Evolutionary conservation across 148 eudicot genomes (phyloP).

Genomic region (Rhododendron henanense): DNA sequence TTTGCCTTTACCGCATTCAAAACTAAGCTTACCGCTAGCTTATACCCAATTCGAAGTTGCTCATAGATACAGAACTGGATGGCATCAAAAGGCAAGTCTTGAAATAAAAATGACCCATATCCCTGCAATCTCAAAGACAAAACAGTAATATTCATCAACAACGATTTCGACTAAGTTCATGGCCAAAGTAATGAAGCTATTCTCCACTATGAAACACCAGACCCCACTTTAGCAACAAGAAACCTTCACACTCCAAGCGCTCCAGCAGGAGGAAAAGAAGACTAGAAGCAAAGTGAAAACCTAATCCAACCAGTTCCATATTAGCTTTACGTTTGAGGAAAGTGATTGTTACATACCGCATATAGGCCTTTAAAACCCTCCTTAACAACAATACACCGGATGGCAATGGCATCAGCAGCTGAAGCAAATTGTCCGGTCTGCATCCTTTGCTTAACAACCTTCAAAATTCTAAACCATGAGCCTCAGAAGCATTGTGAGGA

Average conservation of each 20-base stretch:
- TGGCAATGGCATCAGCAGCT: constrained; percentile 24
- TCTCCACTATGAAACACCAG: background rate
- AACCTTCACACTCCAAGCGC: background rate
- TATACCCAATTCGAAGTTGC: constrained; percentile 84
- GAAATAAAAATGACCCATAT: constrained; percentile 79
- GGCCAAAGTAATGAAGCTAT: background rate
- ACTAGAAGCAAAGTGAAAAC: constrained; percentile 1
- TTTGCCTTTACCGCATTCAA: constrained; percentile 5
- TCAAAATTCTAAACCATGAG: constrained; percentile 4
- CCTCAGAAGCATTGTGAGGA: constrained; percentile 2
- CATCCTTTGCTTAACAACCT: constrained; percentile 96
- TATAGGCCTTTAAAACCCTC: constrained; percentile 85
- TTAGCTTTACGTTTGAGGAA: background rate
- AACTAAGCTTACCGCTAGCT: constrained; percentile 59
- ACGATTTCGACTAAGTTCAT: background rate
- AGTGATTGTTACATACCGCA: constrained; percentile 45
- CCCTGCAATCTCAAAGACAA: constrained; percentile 40
- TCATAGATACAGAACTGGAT: constrained; percentile 87
- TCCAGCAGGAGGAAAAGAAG: background rate
- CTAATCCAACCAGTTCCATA: background rate
- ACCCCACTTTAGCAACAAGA: constrained; percentile 3
- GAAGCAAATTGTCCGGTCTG: constrained; percentile 86
- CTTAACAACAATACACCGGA: constrained; percentile 58
- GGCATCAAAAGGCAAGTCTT: constrained; percentile 93
- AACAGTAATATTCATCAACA: background rate